Evolutionary conservation across 768 basidiomycete species (phyloP).

Genomic region (Boletus pseudo-olivaceus): DNA sequence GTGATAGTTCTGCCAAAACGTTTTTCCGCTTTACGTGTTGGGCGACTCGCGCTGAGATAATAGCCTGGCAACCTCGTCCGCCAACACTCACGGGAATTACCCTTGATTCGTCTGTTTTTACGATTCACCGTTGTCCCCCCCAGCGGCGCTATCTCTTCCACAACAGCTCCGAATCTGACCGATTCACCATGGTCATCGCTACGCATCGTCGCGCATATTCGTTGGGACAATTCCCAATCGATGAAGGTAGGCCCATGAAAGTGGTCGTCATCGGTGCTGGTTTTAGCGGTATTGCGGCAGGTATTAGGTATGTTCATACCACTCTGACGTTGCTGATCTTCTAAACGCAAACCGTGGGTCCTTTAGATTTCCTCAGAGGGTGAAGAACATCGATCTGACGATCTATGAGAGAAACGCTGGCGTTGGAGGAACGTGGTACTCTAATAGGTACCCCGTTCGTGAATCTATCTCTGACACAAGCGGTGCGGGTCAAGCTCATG

Average conservation of each 20-base stretch:
- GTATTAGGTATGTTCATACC: conserved; percentile 41
- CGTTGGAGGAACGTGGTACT: conserved; percentile 62
- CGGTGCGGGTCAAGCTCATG: not conserved
- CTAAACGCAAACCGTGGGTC: not conserved
- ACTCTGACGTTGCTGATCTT: not conserved
- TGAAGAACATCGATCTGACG: conserved; percentile 50
- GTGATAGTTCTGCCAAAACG: not conserved
- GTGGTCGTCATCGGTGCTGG: conserved; percentile 58
- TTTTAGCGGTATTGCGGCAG: conserved; percentile 57
- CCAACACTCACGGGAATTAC: not conserved
- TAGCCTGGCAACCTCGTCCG: not conserved
- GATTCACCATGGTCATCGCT: not conserved
- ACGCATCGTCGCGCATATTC: conserved; percentile 5
- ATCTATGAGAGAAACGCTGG: conserved; percentile 60
- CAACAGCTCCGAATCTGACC: not conserved
- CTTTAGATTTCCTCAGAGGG: conserved; percentile 46
- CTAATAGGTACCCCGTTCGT: conserved; percentile 50
- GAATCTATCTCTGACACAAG: not conserved
- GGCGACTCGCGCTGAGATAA: not conserved
- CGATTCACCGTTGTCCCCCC: not conserved
- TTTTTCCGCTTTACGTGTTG: not conserved
- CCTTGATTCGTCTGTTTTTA: not conserved
- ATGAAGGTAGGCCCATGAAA: conserved; percentile 51
- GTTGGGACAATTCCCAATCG: conserved; percentile 46
- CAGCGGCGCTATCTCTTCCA: not conserved